These are phyloP conservation scores for Candida sithepensis DNA, from an alignment of 805 yeast genomes.

Conservation along the genomic window DNA sequence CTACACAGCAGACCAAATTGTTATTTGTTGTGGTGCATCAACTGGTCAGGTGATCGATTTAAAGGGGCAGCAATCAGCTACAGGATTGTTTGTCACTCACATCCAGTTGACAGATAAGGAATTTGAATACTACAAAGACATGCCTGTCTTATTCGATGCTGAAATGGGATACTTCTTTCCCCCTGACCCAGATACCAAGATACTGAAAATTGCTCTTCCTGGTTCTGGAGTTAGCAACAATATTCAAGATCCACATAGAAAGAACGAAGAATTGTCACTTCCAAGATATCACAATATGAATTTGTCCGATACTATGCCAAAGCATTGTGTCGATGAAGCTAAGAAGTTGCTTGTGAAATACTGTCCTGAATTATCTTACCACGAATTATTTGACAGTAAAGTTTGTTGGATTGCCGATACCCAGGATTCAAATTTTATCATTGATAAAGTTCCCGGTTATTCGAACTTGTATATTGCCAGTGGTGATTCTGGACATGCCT, in stretches of 20 bases:
- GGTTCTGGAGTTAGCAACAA: slow-evolving; percentile 31
- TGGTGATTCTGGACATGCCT: slow-evolving; percentile 49
- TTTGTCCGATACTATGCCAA: slow-evolving; percentile 38
- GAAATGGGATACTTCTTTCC: slow-evolving; percentile 48
- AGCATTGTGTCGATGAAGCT: slow-evolving; percentile 27
- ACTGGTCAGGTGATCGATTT: slow-evolving; percentile 35
- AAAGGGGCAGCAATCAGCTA: slow-evolving; percentile 32
- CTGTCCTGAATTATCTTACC: slow-evolving; percentile 39
- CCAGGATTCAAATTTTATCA: slow-evolving; percentile 37
- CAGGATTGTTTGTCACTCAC: slow-evolving; percentile 39
- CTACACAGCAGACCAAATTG: slow-evolving; percentile 33
- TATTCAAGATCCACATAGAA: slow-evolving; percentile 18
- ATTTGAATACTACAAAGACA: slow-evolving; percentile 32
- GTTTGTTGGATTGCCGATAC: slow-evolving; percentile 42
- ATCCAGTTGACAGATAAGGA: slow-evolving; percentile 36
- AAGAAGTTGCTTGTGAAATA: slow-evolving; percentile 30
- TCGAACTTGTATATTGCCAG: slow-evolving; percentile 37
- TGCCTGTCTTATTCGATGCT: slow-evolving; percentile 43
- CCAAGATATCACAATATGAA: slow-evolving; percentile 35
- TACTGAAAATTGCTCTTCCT: slow-evolving; percentile 38
- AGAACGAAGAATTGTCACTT: slow-evolving; percentile 25
- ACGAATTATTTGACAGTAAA: slow-evolving; percentile 32
- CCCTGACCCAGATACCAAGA: slow-evolving; percentile 39
- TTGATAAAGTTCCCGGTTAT: slow-evolving; percentile 35
- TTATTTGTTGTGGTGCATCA: slow-evolving; percentile 39